Base-by-base conservation (phyloP, 2,329 filamentous ascomycete species). In the Coniochaeta hoffmannii region DNA sequence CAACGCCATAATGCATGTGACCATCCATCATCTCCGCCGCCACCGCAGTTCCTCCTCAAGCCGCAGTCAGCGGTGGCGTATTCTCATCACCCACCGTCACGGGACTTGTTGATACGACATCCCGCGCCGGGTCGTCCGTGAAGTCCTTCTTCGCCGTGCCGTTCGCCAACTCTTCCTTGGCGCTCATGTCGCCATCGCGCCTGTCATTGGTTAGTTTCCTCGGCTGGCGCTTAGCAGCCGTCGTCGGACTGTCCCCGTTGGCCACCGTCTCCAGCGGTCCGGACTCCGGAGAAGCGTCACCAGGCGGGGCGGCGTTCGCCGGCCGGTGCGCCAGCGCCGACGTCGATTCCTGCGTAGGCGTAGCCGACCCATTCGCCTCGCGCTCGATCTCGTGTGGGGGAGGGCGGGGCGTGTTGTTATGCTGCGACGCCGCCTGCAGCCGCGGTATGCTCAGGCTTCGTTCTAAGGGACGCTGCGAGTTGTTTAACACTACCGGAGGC, bases 181-280 rank as follows among this genome's bases (percentile, higher is more conserved):
- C 31, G 15, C 54, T 60, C 32, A 53, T 8, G 12, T 60, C 58
- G 28, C 51, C 56, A 28, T 50, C 49, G 19, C 52, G 28, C 31
- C 54, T 46, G 14, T 52, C 57, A 54, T 61, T 61, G 10, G 57
- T 60, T 55, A 60, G 44, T 51, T 60, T 61, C n/a, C 56, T 59
- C 15, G 54, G 28, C 24, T 58, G 58, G 17, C 60, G 53, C 32
- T 61, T 61, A 17, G 50, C 15, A 15, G 50, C 15, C 24, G 44
- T 8, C 7, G 17, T 22, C 2, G 54, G 51, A 8, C 30, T 44
- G 14, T 50, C 24, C 9, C 41, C 41, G 22, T 46, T 46, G 2
- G 36, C 10, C 28, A 36, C 15, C 4, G 54, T 41, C 1, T 57
- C 34, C 12, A 32, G 62, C 52, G 63, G 60, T 10, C 64, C 58